Conservation (phyloP, 768 basidiomycete species). For the Cubamyces sp. region DNA sequence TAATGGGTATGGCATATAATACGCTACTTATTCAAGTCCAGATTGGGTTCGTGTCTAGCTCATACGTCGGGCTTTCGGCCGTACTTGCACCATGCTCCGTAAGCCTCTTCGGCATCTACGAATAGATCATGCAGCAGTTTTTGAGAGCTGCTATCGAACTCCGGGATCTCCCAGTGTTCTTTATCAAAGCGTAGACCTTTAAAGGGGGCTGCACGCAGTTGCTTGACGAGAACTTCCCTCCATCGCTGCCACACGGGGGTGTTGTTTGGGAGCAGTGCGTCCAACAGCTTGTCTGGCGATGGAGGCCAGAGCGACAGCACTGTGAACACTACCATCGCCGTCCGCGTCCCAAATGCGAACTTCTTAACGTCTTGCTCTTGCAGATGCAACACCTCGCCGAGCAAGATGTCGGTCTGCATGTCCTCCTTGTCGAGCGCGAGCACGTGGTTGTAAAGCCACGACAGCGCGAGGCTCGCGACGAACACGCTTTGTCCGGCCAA, state of each 20-base stretch:
- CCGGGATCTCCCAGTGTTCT: constrained; percentile 7
- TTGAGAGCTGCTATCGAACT: neutral
- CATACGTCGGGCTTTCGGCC: no score
- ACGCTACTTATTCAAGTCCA: no score
- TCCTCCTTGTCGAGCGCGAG: constrained; percentile 23
- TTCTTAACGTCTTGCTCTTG: neutral
- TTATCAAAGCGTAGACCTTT: neutral
- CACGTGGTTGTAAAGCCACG: constrained; percentile 25
- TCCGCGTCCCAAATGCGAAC: constrained; percentile 13
- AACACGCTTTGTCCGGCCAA: constrained; percentile 22
- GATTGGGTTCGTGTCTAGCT: no score
- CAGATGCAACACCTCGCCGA: constrained; percentile 2
- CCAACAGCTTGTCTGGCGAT: constrained; percentile 11
- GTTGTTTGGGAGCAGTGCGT: constrained; percentile 20
- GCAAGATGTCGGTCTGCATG: constrained; percentile 18
- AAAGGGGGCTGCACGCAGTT: neutral
- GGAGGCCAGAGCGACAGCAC: constrained; percentile 4
- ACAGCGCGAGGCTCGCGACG: constrained; percentile 19
- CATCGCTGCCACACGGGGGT: constrained; percentile 16
- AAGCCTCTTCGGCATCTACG: constrained; percentile 17
- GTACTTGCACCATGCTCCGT: neutral
- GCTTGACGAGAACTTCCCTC: constrained; percentile 5
- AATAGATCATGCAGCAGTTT: constrained; percentile 2
- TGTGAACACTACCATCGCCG: constrained; percentile 18
- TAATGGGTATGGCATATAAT: no score